Base-by-base conservation (phyloP, 352 stramenopile genomes). In the Phytopythium boreale region DNA sequence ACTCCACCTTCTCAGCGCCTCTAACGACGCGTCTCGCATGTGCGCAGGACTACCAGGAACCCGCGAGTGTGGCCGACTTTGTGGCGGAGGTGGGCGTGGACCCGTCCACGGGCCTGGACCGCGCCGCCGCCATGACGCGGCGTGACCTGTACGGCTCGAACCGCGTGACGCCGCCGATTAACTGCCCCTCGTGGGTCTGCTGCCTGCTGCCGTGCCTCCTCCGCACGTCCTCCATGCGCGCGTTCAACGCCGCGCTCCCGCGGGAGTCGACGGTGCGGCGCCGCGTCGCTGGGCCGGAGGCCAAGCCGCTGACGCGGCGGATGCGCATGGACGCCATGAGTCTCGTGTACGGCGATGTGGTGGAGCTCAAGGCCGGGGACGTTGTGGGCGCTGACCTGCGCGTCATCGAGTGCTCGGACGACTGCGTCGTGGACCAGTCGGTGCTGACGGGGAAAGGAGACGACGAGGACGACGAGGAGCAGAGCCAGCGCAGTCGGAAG, bases 111-210 rank as follows among this genome's bases (percentile, higher is more conserved):
- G 86, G 88, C 0, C 79, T 95, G 46, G 84, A 82, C 34, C 81
- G 85, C 11, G 81, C 92, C 49, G 84, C 90, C 60, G 88, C 84
- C 44, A 90, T 92, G 74, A 75, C 77, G 47, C 77, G 86, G 3
- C 81, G 82, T 27, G 51, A 69, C 20, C 62, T 91, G 24, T 87
- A 90, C 72, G 92, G 89, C 31, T 76, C 92, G 41, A 98, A 98
- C 72, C 78, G 85, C 46, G 85, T 98, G 59, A 87, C 83, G 47
- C 89, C 92, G 39, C 96, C 96, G 1, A 80, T 98, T 4, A 87
- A 97, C 66, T 98, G 94, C 64, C 96, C 96, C 8, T 92, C 90
- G 43, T 98, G 93, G 94, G 69, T 98, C 20, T 98, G 96, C 69
- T 97, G 90, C 63, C 62, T 98, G 59, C 71, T 98, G 56, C 94